Evolutionary conservation across 2,329 filamentous ascomycete genomes (phyloP), one percentile per base, ranked within the genome.

Genomic region (Paraphaeosphaeria minitans): DNA sequence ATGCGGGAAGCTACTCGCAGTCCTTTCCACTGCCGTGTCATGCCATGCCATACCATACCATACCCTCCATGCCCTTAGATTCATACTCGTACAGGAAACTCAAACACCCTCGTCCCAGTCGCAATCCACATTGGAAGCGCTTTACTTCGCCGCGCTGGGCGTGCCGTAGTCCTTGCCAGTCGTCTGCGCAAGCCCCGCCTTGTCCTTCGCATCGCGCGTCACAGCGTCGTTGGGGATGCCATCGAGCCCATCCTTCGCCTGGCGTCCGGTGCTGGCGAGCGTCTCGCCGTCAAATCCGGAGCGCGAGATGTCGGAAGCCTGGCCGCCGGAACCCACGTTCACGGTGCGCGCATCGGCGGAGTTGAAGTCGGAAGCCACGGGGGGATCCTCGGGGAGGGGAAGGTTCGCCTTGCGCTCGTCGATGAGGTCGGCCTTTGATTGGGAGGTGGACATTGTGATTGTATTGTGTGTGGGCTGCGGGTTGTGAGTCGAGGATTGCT

Each of bases 371-470:
- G 89, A 90, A n/a, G 86, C 79, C n/a, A 78, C 80, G 1, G 90
- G 90, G 22, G 91, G 91, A 65, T 93, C 83, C 2, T 94, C 90
- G 19, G 91, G 92, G 52, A 93, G 85, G 53, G 90, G 90, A 33
- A 96, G 87, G 78, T 92, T 92, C 75, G 87, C 79, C 79, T 89
- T 83, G 70, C 83, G 83, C 76, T 90, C 79, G 53, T 88, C 85
- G 72, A 93, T 89, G 76, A 89, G 81, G 56, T 89, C 47, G 27
- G 62, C 29, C 52, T 73, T 69, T 55, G 66, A 69, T 27, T 27
- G 24, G 24, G 24, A 27, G 24, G 24, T 27, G 53, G 71, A 61
- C 67, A 72, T 70, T 62, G 68, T 68, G 56, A 27, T 3, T 4
- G 24, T 27, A 6, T 3, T 27, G 49, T 47, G 49, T 55, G 53